These are phyloP conservation scores for Lactarius hengduanensis DNA, from an alignment of 768 basidiomycete genomes.

Conservation along the genomic window DNA sequence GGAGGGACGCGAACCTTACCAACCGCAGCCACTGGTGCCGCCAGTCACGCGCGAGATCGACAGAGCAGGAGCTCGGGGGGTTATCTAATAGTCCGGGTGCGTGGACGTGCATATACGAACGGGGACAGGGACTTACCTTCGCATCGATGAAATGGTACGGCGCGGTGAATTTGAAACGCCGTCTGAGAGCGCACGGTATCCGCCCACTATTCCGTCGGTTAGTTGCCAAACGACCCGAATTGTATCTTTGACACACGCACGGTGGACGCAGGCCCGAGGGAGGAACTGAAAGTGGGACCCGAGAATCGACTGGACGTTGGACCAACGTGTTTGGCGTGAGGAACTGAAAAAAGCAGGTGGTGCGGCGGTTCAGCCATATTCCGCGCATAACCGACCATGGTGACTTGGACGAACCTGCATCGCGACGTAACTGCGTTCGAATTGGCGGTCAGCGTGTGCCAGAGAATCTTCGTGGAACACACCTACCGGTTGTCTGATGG, in stretches of 20 bases:
- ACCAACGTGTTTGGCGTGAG: conserved; percentile 47
- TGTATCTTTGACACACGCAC: conserved; percentile 34
- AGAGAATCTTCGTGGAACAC: background rate
- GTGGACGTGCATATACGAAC: background rate
- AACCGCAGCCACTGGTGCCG: conserved; percentile 36
- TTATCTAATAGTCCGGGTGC: conserved; percentile 32
- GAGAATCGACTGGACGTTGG: conserved; percentile 47
- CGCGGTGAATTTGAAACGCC: conserved; percentile 34
- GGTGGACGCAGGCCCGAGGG: conserved; percentile 50
- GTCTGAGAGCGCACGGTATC: conserved; percentile 45
- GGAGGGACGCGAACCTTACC: conserved; percentile 25
- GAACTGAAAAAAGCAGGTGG: conserved; percentile 39
- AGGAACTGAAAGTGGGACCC: conserved; percentile 43
- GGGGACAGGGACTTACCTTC: conserved; percentile 31
- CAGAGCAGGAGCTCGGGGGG: conserved; percentile 50
- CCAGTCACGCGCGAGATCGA: conserved; percentile 49
- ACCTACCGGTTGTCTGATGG: conserved; percentile 32
- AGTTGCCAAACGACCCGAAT: conserved; percentile 5
- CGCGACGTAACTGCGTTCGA: conserved; percentile 15
- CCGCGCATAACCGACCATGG: background rate
- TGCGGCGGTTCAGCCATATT: background rate
- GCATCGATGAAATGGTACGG: conserved; percentile 53
- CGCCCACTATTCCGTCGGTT: conserved; percentile 43
- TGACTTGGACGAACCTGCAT: conserved; percentile 18
- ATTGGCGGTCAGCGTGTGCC: background rate